Evolutionary conservation across 495 filamentous ascomycete species (phyloP), one percentile per base, ranked within the genome.

Genomic region (Pseudevernia furfuracea): DNA sequence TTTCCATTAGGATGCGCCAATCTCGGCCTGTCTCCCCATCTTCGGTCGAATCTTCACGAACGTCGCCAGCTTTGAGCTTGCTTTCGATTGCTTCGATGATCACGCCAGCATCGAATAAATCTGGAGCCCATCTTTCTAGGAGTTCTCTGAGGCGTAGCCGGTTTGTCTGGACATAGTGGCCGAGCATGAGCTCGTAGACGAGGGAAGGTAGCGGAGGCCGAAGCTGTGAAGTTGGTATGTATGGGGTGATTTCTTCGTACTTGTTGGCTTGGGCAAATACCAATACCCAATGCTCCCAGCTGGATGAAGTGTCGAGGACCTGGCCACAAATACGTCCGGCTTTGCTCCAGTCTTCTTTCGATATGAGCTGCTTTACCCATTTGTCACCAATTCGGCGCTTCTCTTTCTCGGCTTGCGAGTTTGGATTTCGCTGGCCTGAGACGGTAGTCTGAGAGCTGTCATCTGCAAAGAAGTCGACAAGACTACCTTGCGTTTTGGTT

Each of bases 231-330:
- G 82, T 84, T 0, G 94, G 94, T 25, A 98, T 89, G 68, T 87
- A 86, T 32, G 87, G 81, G 9, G 89, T 88, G 41, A 98, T 95
- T 63, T 97, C 93, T 70, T 96, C 89, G 66, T 92, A 87, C 69
- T 87, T 91, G 64, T 87, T 78, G 9, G 90, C 88, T 56, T 88
- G 86, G 36, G 92, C 90, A 71, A 98, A 98, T 0, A 81, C 84
- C 85, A 87, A 92, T 12, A 93, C 87, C 92, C 92, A 97, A 66
- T 93, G 87, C 73, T 98, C 92, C 95, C 95, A 97, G 67, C 88
- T 80, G 55, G 85, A 75, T 6, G 91, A 81, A n/a, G 84, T 89
- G 44, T 85, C 82, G 0, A 97, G 76, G 15, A 97, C 91, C 69
- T 88, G 89, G 3, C 86, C 87, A 67, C 90, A 92, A 17, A 91